Evolutionary conservation across 768 basidiomycete genomes (phyloP), one percentile per base, ranked within the genome.

Genomic region (Suillus occidentalis): DNA sequence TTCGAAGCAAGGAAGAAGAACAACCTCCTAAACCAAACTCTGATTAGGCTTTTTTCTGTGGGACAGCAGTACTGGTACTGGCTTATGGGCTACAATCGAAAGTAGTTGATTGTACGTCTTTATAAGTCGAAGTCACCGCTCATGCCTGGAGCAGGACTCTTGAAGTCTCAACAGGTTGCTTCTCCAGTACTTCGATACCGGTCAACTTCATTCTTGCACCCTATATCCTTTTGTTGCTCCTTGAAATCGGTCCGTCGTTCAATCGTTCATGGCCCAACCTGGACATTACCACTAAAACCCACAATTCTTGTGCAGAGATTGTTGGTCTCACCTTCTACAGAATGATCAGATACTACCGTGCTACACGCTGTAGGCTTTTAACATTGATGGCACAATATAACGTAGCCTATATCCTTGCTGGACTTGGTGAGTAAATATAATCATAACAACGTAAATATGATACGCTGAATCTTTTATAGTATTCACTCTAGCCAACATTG

Each of bases 311-410:
- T 8, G 9, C 37, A 58, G 56, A 58, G 22, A 7, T 58, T 58
- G 37, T 39, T 6, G 37, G 56, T 39, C 56, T 58, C 37, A 58
- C 56, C n/a, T 58, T 39, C 4, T 58, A 58, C 56, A 39, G 22
- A 39, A 39, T 58, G 56, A 58, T 39, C n/a, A 39, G 14, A 58
- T 25, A 18, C 56, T 58, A 58, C 9, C 37, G 37, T 58, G 14
- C 56, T 22, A 58, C 56, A 39, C 56, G 56, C 13, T 58, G 56
- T 22, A 37, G 16, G 16, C 56, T 58, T 25, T 58, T 58, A 25
- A 58, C 56, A 22, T 39, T 58, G 22, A 14, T 58, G 14, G 1
- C 37, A 22, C 56, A 58, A 39, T 58, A 58, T 16, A 58, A 9
- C 22, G 2, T 58, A 6, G 56, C 37, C 22, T 58, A 58, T 58